phyloP scores from a whole-genome alignment of 345 rosid genomes.

The Sisymbrium irio region DNA sequence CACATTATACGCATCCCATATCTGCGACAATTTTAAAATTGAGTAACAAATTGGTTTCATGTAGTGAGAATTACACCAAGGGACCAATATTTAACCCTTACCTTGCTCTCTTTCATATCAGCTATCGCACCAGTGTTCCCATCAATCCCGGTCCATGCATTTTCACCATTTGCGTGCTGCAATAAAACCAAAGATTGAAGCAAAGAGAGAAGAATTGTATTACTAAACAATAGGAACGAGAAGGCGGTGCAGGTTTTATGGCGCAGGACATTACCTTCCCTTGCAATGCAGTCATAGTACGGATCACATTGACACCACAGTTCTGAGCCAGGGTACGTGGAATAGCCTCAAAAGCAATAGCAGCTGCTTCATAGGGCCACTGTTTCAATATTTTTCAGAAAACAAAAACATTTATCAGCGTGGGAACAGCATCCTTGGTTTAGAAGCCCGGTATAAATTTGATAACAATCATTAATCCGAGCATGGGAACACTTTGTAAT shows the following conservation, averaged over 20 bases:
- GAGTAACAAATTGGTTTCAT: background rate
- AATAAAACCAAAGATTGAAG: background rate
- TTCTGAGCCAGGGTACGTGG: conserved; percentile 43
- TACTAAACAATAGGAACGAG: background rate
- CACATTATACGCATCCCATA: conserved; percentile 87
- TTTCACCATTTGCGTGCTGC: conserved; percentile 91
- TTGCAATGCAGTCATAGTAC: conserved; percentile 43
- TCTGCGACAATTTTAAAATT: conserved; percentile 34
- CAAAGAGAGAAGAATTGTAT: background rate
- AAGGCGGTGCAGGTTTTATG: background rate
- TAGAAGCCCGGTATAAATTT: background rate
- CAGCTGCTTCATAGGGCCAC: conserved; percentile 99
- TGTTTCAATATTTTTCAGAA: conserved; percentile 32
- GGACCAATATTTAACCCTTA: conserved; percentile 8
- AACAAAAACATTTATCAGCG: background rate
- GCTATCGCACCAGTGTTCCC: conserved; percentile 82
- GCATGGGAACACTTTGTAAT: background rate
- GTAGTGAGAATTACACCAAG: background rate
- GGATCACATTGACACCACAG: conserved; percentile 31
- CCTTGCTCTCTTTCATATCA: conserved; percentile 88
- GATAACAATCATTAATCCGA: background rate
- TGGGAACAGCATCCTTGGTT: background rate
- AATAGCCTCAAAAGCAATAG: conserved; percentile 88
- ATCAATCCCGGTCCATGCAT: conserved; percentile 89
- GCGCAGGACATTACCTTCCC: conserved; percentile 63